Base-by-base conservation (phyloP, 139 green algal species). In the Limnomonas spitsbergensis region DNA sequence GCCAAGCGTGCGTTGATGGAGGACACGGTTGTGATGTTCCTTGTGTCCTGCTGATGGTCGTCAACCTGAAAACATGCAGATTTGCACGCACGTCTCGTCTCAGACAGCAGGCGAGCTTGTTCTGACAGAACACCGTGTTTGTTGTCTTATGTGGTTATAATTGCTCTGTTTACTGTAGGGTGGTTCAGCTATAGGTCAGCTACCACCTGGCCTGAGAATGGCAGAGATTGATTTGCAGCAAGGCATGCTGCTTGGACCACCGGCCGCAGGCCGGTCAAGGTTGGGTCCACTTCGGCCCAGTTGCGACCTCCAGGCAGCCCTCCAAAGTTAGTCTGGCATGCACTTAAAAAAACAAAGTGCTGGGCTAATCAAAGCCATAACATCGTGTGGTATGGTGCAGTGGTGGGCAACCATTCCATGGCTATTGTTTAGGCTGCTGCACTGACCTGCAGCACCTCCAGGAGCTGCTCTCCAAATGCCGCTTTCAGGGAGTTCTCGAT, bases 401-500 rank as follows among this genome's bases (percentile, higher is more conserved):
- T 54, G 42, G 6, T 6, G 6, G 42, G 42, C 42, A 9, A 6
- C 42, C 6, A 54, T 6, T 27, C 42, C 42, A 9, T 9, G 42
- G 42, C 9, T 6, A 54, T 9, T 54, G 42, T 9, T 27, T 9
- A 27, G 42, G 42, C 7, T 24, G 38, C 29, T 6, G 1, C 6
- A 40, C 70, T 2, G 47, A 78, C 77, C 81, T 89, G 78, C 34
- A 88, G 76, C 14, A 87, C 78, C 39, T 86, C 82, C 37, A 72
- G 42, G 39, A 92, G 52, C 66, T 85, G 66, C 42, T 88, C 85
- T 6, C 82, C 87, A 80, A 93, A 88, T 0, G 67, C 69, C 1
- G 75, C 56, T 38, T 74, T 35, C 53, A 97, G 87, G 2, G 85
- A 78, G 6, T 87, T 77, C 85, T 98, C 95, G 40, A 98, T 96